phyloP scores from a whole-genome alignment of 75 land plant genomes.

The Selaginella moellendorffii region DNA sequence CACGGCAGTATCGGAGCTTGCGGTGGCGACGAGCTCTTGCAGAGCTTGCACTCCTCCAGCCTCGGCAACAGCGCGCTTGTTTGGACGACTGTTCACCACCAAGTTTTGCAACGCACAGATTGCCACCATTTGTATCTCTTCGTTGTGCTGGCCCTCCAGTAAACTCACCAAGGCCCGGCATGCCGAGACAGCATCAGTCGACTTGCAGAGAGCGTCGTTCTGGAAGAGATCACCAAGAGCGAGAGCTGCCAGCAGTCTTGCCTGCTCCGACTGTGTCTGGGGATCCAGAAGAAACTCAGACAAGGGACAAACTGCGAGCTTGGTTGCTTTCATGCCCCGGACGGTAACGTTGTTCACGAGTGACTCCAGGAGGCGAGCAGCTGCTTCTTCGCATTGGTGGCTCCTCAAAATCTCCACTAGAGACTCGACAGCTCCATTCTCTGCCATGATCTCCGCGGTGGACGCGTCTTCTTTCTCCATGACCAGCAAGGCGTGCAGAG shows the following conservation, averaged over 20 bases:
- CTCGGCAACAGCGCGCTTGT: conserved; percentile 12
- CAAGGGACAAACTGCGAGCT: conserved; percentile 11
- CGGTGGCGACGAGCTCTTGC: neutral
- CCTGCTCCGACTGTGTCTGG: neutral
- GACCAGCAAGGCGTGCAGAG: neutral
- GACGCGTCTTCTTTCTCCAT: neutral
- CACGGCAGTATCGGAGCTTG: conserved; percentile 7
- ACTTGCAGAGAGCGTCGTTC: neutral
- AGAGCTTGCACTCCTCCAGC: conserved; percentile 13
- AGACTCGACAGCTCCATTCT: conserved; percentile 15
- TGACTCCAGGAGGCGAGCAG: conserved; percentile 11
- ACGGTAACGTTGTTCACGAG: conserved; percentile 11
- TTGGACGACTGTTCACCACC: conserved; percentile 9
- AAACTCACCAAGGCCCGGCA: conserved; percentile 11
- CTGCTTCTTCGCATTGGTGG: conserved; percentile 13
- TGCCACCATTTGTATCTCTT: conserved; percentile 14
- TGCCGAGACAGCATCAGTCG: conserved; percentile 12
- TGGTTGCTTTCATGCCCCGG: conserved; percentile 10
- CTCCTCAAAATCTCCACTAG: conserved; percentile 14
- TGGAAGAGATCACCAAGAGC: conserved; percentile 20
- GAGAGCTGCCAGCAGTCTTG: conserved; percentile 12
- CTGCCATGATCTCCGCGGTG: neutral
- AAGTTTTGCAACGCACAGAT: conserved; percentile 14
- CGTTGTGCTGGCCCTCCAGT: conserved; percentile 3
- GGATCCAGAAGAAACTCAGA: conserved; percentile 12